These are phyloP conservation scores for Bidens hawaiensis DNA, from an alignment of 140 eudicot species.

Conservation along the genomic window DNA sequence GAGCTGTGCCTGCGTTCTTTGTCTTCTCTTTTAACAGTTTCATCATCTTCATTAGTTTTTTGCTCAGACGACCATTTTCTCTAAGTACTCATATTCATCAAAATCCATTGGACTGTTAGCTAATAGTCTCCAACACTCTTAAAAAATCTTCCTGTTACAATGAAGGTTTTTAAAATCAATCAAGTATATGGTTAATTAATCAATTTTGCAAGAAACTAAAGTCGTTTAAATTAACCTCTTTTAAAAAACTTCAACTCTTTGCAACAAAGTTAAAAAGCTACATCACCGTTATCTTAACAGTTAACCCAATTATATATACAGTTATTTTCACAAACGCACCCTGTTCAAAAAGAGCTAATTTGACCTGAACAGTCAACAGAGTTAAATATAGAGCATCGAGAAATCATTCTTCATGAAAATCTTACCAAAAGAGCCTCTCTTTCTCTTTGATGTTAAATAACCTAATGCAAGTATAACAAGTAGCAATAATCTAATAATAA, in stretches of 20 bases:
- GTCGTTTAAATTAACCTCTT: neutral
- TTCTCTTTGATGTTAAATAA: neutral
- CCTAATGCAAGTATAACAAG: constrained; percentile 7
- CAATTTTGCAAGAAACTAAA: neutral
- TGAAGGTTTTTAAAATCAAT: neutral
- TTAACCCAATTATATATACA: no score
- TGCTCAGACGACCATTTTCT: constrained; percentile 56
- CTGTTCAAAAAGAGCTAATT: neutral
- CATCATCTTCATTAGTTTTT: constrained; percentile 50
- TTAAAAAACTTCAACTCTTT: neutral
- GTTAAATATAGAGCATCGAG: neutral
- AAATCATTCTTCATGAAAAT: neutral
- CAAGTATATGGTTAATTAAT: constrained; percentile 4
- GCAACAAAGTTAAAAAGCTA: neutral
- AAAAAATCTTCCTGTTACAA: constrained; percentile 7
- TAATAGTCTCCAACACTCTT: constrained; percentile 21
- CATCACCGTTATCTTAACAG: neutral
- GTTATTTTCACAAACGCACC: neutral
- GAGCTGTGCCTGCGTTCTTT: constrained; percentile 52
- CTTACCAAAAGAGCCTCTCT: neutral
- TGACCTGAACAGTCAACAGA: neutral
- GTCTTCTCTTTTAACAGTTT: constrained; percentile 33
- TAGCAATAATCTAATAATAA: neutral
- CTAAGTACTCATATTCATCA: constrained; percentile 87
- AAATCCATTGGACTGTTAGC: constrained; percentile 58